Conservation (phyloP, 306 rosid species). For the barrel medic (Medicago truncatula) region MtrunA17r5.0-ANR NC_053043.1:4186501-4187000, state of each 20-base stretch:
- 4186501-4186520: constrained; percentile 12
- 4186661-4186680: constrained; percentile 68
- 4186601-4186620: constrained; percentile 61
- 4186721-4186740: constrained; percentile 61
- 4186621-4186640: constrained; percentile 68
- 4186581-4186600: constrained; percentile 69
- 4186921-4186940: constrained; percentile 55
- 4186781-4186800: constrained; percentile 45
- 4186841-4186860: constrained; percentile 68
- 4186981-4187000: constrained; percentile 86
- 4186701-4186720: constrained; percentile 70
- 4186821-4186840: constrained; percentile 68
- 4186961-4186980: constrained; percentile 69
- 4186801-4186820: constrained; percentile 74
- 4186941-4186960: constrained; percentile 63
- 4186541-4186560: constrained; percentile 51
- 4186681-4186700: constrained; percentile 71
- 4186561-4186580: constrained; percentile 85
- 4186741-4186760: constrained; percentile 73
- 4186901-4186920: constrained; percentile 53
- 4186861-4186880: constrained; percentile 68
- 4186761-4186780: constrained; percentile 52
- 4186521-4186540: background rate
- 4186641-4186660: constrained; percentile 59
- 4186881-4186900: constrained; percentile 65